Percentiles rank a stretch among this genome's conserved stretches.
Evolutionary conservation across 306 rosid genomes (phyloP).

Genomic region (Hippophae rhamnoides): DNA sequence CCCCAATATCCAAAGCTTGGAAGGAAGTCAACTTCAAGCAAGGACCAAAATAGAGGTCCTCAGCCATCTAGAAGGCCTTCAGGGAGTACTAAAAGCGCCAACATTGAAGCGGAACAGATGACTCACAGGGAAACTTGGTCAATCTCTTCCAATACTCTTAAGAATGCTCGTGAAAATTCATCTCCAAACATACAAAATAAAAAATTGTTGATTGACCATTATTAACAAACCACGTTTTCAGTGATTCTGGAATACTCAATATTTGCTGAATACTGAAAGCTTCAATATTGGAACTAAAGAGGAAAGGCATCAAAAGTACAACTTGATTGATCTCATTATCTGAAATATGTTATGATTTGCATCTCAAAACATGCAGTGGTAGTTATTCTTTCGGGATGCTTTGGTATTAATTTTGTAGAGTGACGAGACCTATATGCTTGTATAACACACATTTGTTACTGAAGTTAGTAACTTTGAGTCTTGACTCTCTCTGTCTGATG

Average conservation of each 20-base stretch:
- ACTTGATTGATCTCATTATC: too few relatives aligned
- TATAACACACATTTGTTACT: too few relatives aligned
- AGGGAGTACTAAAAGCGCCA: slow-evolving; percentile 24
- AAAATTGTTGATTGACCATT: slow-evolving; percentile 2
- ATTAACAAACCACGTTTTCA: slow-evolving; percentile 6
- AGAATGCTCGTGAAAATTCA: slow-evolving; percentile 52
- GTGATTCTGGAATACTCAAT: slow-evolving; percentile 5
- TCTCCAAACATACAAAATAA: slow-evolving; percentile 66
- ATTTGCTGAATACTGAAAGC: too few relatives aligned
- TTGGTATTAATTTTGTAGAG: not conserved
- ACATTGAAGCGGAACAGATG: slow-evolving; percentile 20
- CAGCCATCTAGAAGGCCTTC: slow-evolving; percentile 40
- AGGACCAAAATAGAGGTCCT: slow-evolving; percentile 18
- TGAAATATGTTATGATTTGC: too few relatives aligned
- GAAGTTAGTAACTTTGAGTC: too few relatives aligned
- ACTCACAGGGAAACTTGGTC: slow-evolving; percentile 24
- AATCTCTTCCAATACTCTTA: slow-evolving; percentile 25
- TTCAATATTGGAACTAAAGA: too few relatives aligned
- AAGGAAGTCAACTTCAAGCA: slow-evolving; percentile 30
- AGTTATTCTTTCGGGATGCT: too few relatives aligned
- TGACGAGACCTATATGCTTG: not conserved
- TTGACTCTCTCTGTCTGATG: too few relatives aligned
- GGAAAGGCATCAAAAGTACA: too few relatives aligned
- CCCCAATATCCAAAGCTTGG: slow-evolving; percentile 37
- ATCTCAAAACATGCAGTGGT: too few relatives aligned